Evolutionary conservation across 306 rosid species (phyloP).

Genomic region (Nissolia schottii): DNA sequence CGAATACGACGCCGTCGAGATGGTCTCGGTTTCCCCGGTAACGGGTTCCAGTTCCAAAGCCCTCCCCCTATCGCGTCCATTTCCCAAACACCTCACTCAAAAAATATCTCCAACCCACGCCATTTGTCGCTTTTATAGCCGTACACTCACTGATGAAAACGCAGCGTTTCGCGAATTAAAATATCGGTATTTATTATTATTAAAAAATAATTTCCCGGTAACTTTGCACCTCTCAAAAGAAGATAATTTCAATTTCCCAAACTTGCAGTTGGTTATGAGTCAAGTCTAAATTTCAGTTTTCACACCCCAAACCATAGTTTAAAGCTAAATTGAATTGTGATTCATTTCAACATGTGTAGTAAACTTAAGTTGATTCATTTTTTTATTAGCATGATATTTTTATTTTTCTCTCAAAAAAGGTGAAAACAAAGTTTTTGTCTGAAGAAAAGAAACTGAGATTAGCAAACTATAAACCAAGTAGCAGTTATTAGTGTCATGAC

Average conservation of each 20-base stretch:
- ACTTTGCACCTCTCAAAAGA: too few relatives aligned
- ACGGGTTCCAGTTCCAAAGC: constrained; percentile 62
- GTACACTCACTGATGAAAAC: background rate
- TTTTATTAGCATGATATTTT: too few relatives aligned
- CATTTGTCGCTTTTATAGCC: background rate
- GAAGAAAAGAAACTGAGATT: background rate
- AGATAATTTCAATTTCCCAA: too few relatives aligned
- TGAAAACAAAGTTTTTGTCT: background rate
- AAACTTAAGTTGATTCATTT: background rate
- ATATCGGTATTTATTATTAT: background rate
- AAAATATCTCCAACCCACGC: background rate
- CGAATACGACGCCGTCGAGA: constrained; percentile 32
- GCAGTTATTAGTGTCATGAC: background rate
- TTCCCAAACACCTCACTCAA: background rate
- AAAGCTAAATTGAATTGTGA: too few relatives aligned
- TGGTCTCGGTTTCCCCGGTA: constrained; percentile 25
- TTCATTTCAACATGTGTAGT: too few relatives aligned
- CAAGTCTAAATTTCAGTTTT: too few relatives aligned
- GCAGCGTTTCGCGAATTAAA: constrained; percentile 27
- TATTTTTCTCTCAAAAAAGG: background rate
- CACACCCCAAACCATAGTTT: too few relatives aligned
- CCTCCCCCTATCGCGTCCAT: constrained; percentile 75
- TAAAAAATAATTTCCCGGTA: too few relatives aligned
- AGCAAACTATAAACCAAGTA: background rate
- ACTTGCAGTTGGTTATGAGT: too few relatives aligned